Conservation (phyloP, 1,139 yeast genomes). For the Magnusiomyces suaveolens region DNA sequence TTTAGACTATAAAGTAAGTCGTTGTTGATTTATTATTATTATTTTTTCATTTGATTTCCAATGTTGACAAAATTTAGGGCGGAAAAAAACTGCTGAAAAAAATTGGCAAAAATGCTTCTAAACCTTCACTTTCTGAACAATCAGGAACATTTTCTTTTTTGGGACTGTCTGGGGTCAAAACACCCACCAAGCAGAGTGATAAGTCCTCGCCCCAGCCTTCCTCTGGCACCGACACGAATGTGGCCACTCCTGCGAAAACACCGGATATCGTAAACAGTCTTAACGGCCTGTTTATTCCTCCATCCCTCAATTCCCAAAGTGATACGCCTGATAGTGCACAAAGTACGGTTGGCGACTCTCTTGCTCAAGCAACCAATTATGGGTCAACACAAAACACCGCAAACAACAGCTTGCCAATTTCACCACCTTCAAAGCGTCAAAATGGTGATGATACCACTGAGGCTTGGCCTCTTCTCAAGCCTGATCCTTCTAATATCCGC, state of each 20-base stretch:
- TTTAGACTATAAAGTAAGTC: slow-evolving; percentile 53
- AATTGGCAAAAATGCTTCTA: slow-evolving; percentile 23
- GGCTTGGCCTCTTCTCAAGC: slow-evolving; percentile 26
- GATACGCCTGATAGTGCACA: slow-evolving; percentile 17
- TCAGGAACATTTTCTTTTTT: slow-evolving; percentile 12
- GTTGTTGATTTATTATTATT: background rate
- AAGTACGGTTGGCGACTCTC: background rate
- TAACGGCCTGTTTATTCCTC: slow-evolving; percentile 21
- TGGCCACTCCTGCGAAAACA: no score
- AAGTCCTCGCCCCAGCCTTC: no score
- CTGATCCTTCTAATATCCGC: background rate
- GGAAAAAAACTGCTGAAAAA: slow-evolving; percentile 53
- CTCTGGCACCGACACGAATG: no score
- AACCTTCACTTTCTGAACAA: slow-evolving; percentile 11
- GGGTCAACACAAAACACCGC: background rate
- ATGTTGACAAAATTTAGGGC: slow-evolving; percentile 15
- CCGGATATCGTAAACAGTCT: slow-evolving; percentile 1
- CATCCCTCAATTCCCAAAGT: slow-evolving; percentile 8
- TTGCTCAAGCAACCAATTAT: background rate
- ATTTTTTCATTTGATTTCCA: no score
- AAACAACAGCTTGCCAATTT: background rate
- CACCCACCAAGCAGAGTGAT: no score
- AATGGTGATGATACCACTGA: slow-evolving; percentile 21
- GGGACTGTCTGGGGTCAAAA: no score
- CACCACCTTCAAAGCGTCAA: background rate